Conservation (phyloP, 176 grass and related monocot species). For the Saccharum officinarum region DNA sequence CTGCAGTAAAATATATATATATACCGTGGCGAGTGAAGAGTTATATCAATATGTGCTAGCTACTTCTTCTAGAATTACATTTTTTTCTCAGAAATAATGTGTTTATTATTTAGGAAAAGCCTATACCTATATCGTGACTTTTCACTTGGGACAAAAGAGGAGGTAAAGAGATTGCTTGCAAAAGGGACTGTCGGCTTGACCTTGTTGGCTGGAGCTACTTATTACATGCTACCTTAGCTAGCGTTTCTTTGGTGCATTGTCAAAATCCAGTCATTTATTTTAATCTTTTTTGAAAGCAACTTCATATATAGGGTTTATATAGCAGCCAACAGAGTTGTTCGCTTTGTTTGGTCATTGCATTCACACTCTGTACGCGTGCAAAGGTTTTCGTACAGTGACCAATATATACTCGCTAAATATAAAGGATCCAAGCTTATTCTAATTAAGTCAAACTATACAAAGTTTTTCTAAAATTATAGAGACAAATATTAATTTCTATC, state of each 20-base stretch:
- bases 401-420: neutral
- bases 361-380: neutral
- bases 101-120: neutral
- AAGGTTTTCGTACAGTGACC: neutral
- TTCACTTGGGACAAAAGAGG: slow-evolving; percentile 3
- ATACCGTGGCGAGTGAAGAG: neutral
- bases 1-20: neutral
- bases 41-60: neutral
- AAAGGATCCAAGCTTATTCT: too few relatives aligned
- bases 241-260: slow-evolving; percentile 21
- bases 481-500: too few relatives aligned
- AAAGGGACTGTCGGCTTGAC: slow-evolving; percentile 47
- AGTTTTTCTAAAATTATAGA: too few relatives aligned
- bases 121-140: neutral
- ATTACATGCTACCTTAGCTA: neutral
- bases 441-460: too few relatives aligned
- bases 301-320: neutral
- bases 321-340: neutral
- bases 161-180: slow-evolving; percentile 43
- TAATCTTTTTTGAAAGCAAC: slow-evolving; percentile 1
- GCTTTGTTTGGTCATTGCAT: neutral
- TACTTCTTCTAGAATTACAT: neutral
- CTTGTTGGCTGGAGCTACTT: slow-evolving; percentile 24
- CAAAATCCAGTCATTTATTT: slow-evolving; percentile 16
- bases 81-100: neutral